These are phyloP conservation scores for Podila minutissima DNA, from an alignment of 192 early-diverging fungal species.

Conservation along the genomic window DNA sequence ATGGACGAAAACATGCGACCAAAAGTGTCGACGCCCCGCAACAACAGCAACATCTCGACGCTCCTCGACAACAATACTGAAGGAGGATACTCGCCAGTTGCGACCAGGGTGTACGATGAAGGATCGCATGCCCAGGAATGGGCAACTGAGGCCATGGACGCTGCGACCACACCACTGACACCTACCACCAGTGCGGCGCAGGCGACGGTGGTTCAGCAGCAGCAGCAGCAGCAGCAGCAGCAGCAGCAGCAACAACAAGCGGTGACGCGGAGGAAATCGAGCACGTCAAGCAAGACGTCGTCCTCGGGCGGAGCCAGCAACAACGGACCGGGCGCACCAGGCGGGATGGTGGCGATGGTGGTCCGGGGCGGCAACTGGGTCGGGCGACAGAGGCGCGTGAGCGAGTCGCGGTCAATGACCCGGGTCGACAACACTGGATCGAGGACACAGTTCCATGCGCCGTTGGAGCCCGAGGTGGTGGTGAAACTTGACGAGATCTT, in stretches of 20 bases:
- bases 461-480: slow-evolving; percentile 57
- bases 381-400: slow-evolving; percentile 49
- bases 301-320: background rate
- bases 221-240: background rate
- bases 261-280: slow-evolving; percentile 2
- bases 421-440: slow-evolving; percentile 24
- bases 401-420: slow-evolving; percentile 31
- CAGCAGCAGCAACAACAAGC: background rate
- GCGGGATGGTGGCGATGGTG: slow-evolving; percentile 21
- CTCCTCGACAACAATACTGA: background rate
- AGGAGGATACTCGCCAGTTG: too few species aligned
- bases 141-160: too few species aligned
- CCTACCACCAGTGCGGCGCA: too few species aligned
- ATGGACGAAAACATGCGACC: too few species aligned
- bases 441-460: slow-evolving; percentile 55
- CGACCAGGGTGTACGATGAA: too few species aligned
- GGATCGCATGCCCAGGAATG: too few species aligned
- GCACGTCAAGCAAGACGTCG: background rate
- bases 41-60: background rate
- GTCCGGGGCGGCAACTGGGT: slow-evolving; percentile 14
- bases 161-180: too few species aligned
- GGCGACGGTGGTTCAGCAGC: background rate
- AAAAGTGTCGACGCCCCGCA: background rate
- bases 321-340: background rate
- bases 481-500: slow-evolving; percentile 70